A percentile compares a stretch with the other conserved stretches of the same genome.
Evolutionary conservation across 208 protist genomes (phyloP).

Genomic region (Leishmania turanica): DNA sequence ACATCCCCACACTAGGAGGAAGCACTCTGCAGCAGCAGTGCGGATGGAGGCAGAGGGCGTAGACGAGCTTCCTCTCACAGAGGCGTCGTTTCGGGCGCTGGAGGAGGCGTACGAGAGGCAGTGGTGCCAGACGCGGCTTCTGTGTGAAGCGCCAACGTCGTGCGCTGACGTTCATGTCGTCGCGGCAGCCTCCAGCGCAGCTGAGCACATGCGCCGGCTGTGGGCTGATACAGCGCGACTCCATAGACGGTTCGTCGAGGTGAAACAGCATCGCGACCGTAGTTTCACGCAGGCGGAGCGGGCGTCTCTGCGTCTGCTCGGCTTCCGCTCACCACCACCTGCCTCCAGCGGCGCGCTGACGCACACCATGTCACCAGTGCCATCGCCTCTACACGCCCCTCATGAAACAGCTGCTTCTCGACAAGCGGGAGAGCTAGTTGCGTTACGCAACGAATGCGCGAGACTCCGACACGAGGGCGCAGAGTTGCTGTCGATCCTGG

Average conservation of each 20-base stretch:
- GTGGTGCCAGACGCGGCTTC: neutral
- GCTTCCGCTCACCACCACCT: slow-evolving; percentile 16
- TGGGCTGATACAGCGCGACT: slow-evolving; percentile 14
- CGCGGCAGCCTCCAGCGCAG: slow-evolving; percentile 8
- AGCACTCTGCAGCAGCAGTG: neutral
- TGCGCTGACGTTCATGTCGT: neutral
- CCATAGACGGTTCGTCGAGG: slow-evolving; percentile 16
- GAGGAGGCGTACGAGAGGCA: slow-evolving; percentile 27
- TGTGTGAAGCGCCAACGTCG: neutral
- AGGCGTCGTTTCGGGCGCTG: slow-evolving; percentile 19
- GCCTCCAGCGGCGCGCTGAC: neutral
- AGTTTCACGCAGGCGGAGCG: slow-evolving; percentile 18
- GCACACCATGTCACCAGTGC: neutral
- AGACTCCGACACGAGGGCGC: slow-evolving; percentile 11
- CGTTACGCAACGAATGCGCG: neutral
- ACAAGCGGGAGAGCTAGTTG: neutral
- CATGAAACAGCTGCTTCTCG: neutral
- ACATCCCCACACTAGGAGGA: too few species aligned
- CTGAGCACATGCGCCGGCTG: slow-evolving; percentile 10
- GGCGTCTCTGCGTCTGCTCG: slow-evolving; percentile 5
- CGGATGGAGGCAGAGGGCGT: slow-evolving; percentile 1
- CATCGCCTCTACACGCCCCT: neutral
- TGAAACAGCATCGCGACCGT: neutral
- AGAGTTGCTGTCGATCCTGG: slow-evolving; percentile 11
- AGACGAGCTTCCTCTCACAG: slow-evolving; percentile 19